Conservation (phyloP, 2,329 filamentous ascomycete species). For the Tolypocladium tropicale region DNA sequence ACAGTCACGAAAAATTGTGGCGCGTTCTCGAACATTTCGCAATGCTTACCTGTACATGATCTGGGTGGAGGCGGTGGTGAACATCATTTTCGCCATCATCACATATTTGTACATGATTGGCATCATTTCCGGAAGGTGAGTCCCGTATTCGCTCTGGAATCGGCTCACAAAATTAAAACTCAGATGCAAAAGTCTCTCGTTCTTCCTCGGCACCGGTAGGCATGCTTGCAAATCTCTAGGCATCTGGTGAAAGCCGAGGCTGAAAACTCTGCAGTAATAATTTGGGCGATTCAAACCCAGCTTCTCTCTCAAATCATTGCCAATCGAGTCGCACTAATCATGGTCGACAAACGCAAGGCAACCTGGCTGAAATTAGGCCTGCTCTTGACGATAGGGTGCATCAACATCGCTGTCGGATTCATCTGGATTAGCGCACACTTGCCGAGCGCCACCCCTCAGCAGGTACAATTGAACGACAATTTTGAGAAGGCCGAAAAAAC, state of each 20-base stretch:
- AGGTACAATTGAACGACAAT: slow-evolving; percentile 8
- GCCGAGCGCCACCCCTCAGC: neutral
- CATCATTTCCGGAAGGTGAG: slow-evolving; percentile 7
- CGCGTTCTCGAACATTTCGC: slow-evolving; percentile 6
- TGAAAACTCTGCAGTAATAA: neutral
- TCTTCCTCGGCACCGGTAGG: slow-evolving; percentile 5
- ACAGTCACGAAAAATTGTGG: slow-evolving; percentile 11
- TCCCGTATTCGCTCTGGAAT: neutral
- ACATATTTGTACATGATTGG: slow-evolving; percentile 14
- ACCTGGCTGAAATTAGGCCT: slow-evolving; percentile 24
- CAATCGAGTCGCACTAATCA: slow-evolving; percentile 31
- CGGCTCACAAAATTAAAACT: neutral
- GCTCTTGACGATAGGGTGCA: slow-evolving; percentile 18
- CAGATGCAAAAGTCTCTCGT: neutral
- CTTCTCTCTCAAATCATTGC: slow-evolving; percentile 33
- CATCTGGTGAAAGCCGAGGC: neutral
- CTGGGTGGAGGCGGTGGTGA: slow-evolving; percentile 14
- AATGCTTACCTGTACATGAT: slow-evolving; percentile 17
- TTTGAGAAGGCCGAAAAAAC: slow-evolving; percentile 26
- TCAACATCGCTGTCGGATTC: slow-evolving; percentile 28
- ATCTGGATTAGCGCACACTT: slow-evolving; percentile 29
- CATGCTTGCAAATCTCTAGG: too few relatives aligned
- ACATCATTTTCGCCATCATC: slow-evolving; percentile 14
- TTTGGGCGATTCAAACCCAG: slow-evolving; percentile 22
- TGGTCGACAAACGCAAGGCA: slow-evolving; percentile 23